phyloP scores from a whole-genome alignment of 2,329 filamentous ascomycete species.

The Knufia fluminis region DNA sequence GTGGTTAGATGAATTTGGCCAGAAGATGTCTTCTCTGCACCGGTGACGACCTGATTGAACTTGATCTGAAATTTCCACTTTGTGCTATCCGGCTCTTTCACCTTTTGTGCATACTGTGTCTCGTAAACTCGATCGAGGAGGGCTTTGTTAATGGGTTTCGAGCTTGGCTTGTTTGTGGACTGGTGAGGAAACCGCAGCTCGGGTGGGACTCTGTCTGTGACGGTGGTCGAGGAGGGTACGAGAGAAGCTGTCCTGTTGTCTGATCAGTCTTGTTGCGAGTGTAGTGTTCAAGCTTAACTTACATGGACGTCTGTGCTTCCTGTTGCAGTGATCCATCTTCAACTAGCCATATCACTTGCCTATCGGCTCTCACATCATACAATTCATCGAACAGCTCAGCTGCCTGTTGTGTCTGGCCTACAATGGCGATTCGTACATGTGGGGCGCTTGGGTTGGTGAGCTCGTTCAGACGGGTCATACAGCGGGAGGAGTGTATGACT shows the following conservation, averaged over 20 bases:
- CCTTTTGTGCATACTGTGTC: conserved; percentile 14
- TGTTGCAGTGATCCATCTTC: conserved; percentile 3
- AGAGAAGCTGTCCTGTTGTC: background rate
- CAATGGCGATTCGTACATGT: conserved; percentile 12
- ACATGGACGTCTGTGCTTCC: background rate
- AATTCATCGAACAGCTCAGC: conserved; percentile 16
- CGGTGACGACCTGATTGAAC: conserved; percentile 7
- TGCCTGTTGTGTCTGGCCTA: conserved; percentile 17
- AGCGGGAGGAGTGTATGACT: conserved; percentile 16
- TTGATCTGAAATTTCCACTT: conserved; percentile 18
- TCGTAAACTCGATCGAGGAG: conserved; percentile 32
- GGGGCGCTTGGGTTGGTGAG: background rate
- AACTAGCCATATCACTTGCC: conserved; percentile 15
- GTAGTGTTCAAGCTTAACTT: conserved; percentile 5
- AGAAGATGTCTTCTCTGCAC: conserved; percentile 3
- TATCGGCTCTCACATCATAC: conserved; percentile 13
- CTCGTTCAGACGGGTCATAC: background rate
- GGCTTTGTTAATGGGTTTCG: background rate
- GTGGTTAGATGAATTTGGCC: conserved; percentile 1
- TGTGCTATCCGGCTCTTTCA: conserved; percentile 16
- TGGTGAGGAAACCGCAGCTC: background rate
- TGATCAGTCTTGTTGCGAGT: background rate
- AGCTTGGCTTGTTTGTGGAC: background rate
- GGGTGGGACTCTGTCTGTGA: background rate
- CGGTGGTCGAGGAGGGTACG: background rate